Evolutionary conservation across 768 basidiomycete genomes (phyloP).

Genomic region (Strobilomyces confusus): DNA sequence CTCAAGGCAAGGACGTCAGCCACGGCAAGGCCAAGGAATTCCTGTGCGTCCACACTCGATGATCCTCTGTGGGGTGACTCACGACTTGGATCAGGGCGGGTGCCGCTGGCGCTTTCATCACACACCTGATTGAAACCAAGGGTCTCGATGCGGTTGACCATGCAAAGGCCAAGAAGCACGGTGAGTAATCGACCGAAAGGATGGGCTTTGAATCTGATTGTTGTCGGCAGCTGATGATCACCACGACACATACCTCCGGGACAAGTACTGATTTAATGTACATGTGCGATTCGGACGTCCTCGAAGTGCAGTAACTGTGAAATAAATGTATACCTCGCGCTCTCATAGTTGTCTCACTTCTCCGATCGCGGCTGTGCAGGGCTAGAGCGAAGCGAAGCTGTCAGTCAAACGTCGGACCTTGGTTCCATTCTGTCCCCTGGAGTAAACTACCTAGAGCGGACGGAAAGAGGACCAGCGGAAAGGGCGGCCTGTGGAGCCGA

Average conservation of each 20-base stretch:
- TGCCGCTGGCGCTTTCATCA: conserved; percentile 50
- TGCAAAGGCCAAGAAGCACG: conserved; percentile 39
- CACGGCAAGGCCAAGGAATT: conserved; percentile 57
- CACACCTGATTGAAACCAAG: conserved; percentile 54
- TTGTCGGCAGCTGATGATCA: conserved; percentile 4
- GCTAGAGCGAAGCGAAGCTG: background rate
- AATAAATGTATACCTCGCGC: conserved; percentile 6
- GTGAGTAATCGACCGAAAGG: conserved; percentile 13
- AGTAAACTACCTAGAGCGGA: conserved; percentile 23
- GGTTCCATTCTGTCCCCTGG: conserved; percentile 22
- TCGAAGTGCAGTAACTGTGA: background rate
- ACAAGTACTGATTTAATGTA: background rate
- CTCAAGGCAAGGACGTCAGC: conserved; percentile 43
- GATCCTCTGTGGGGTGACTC: background rate
- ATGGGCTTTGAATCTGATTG: background rate
- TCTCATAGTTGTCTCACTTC: no score
- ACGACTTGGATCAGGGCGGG: conserved; percentile 41
- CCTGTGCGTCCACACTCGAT: conserved; percentile 35
- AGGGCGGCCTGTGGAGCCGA: background rate
- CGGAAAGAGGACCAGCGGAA: conserved; percentile 13
- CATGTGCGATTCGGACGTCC: no score
- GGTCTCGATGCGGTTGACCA: conserved; percentile 48
- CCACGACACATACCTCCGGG: background rate
- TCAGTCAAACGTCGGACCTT: background rate
- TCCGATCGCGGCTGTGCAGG: background rate